phyloP scores from a whole-genome alignment of 345 rosid genomes.

The Moricandia arvensis region DNA sequence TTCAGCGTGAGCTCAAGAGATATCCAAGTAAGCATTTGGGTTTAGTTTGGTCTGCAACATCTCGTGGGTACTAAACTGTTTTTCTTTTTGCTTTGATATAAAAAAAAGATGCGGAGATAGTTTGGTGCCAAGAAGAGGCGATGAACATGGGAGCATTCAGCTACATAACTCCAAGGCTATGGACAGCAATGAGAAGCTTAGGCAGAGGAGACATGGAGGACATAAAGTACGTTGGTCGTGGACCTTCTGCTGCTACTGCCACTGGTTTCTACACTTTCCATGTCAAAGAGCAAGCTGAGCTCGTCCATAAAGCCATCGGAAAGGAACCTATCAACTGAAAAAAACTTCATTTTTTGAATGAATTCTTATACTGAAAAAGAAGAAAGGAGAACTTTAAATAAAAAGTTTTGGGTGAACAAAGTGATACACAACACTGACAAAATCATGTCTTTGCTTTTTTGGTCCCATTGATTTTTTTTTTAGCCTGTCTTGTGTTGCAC shows the following conservation, averaged over 20 bases:
- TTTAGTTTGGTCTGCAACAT: slow-evolving; percentile 2
- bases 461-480: background rate
- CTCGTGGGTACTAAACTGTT: background rate
- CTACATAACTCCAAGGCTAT: slow-evolving; percentile 53
- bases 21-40: slow-evolving; percentile 50
- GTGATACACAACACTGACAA: slow-evolving; percentile 28
- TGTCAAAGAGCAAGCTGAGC: slow-evolving; percentile 58
- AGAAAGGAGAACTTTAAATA: slow-evolving; percentile 6
- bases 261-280: slow-evolving; percentile 67
- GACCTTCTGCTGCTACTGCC: slow-evolving; percentile 75
- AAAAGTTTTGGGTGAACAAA: slow-evolving; percentile 29
- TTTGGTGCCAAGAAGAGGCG: slow-evolving; percentile 87
- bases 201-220: slow-evolving; percentile 55
- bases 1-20: slow-evolving; percentile 74
- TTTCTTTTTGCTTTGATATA: background rate
- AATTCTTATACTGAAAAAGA: slow-evolving; percentile 8
- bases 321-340: slow-evolving; percentile 46
- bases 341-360: background rate
- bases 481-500: slow-evolving; percentile 29
- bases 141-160: slow-evolving; percentile 85
- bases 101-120: slow-evolving; percentile 59
- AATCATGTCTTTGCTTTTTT: slow-evolving; percentile 26
- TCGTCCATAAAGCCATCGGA: slow-evolving; percentile 54
- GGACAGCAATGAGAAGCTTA: slow-evolving; percentile 58
- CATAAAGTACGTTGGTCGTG: slow-evolving; percentile 68